Evolutionary conservation across 345 rosid genomes (phyloP), one percentile per base, ranked within the genome.

Genomic region (Abelmoschus esculentus): DNA sequence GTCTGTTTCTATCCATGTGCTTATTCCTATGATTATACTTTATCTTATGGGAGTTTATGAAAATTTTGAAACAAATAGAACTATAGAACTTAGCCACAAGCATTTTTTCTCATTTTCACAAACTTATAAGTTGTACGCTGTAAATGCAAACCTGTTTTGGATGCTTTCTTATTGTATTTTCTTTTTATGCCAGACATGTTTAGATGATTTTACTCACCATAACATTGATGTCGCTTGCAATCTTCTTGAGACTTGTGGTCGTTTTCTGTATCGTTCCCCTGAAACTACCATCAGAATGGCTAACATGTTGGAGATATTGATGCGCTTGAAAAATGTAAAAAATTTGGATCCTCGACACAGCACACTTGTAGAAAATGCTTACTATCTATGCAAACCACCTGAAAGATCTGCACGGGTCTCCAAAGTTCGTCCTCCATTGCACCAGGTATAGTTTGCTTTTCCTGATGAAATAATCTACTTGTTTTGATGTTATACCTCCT

Each of bases 321-420:
- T 96, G 99, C 99, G 99, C 70, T 81, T 96, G 85, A 96, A 96
- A 86, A 96, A 96, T 85, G 99, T 96, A 50, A 96, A 96, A 78
- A 92, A 90, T 82, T 80, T 96, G 86, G 98, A 92, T 81, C 98
- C 99, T 66, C 93, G 99, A 40, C 99, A 90, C 72, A 91, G 87
- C 73, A 96, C 97, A 58, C 95, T 96, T 67, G 98, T 96, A 70
- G 99, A 96, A 89, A 96, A 96, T 85, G 98, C 98, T 71, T 96
- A 96, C 73, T 96, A 91, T 81, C 83, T 96, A 67, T 96, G 98
- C 85, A 92, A 96, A 75, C 99, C 99, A 66, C 99, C 97, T 82
- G 99, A 96, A 85, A 87, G 99, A 81, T 86, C 99, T 69, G 96
- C 96, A 61, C 83, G 99, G 58, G 80, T 90, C 61, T 79, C 96